A percentile compares a stretch with the other conserved stretches of the same genome.
Conservation (phyloP, 768 basidiomycete genomes). For the Suillus spraguei region DNA sequence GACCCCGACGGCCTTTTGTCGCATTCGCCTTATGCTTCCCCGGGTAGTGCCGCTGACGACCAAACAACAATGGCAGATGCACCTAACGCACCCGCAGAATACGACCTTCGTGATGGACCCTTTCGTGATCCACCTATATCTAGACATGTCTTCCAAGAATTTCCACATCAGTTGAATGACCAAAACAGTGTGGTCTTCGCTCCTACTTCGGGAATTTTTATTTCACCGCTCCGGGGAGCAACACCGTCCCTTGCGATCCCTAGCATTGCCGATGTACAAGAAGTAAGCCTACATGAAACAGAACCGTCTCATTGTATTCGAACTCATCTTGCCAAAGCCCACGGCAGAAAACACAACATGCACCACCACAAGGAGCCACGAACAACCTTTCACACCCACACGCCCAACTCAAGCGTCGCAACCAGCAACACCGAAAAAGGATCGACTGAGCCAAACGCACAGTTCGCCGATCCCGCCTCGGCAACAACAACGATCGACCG, state of each 20-base stretch:
- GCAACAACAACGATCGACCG: slow-evolving; percentile 23
- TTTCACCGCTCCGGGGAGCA: slow-evolving; percentile 33
- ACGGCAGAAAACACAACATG: background rate
- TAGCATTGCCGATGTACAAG: background rate
- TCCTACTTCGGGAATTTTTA: slow-evolving; percentile 24
- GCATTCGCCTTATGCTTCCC: background rate
- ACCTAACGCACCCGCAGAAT: background rate
- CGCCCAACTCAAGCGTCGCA: slow-evolving; percentile 21
- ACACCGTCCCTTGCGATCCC: background rate
- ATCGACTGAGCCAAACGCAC: slow-evolving; percentile 20
- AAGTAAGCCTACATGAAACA: background rate
- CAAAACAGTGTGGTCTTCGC: slow-evolving; percentile 16
- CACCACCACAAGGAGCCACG: slow-evolving; percentile 8
- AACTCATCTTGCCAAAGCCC: slow-evolving; percentile 1
- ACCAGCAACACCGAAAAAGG: slow-evolving; percentile 30
- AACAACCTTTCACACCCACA: slow-evolving; percentile 22
- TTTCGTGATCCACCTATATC: background rate
- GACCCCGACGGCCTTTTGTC: background rate
- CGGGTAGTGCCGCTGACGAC: background rate
- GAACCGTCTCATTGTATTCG: background rate
- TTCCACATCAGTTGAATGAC: background rate
- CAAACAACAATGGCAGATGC: background rate
- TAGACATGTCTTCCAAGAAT: background rate
- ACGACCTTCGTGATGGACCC: no score
- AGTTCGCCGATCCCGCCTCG: slow-evolving; percentile 14